Conservation (phyloP, 108 stramenopile genomes). For the Mediolabrus comicus region DNA sequence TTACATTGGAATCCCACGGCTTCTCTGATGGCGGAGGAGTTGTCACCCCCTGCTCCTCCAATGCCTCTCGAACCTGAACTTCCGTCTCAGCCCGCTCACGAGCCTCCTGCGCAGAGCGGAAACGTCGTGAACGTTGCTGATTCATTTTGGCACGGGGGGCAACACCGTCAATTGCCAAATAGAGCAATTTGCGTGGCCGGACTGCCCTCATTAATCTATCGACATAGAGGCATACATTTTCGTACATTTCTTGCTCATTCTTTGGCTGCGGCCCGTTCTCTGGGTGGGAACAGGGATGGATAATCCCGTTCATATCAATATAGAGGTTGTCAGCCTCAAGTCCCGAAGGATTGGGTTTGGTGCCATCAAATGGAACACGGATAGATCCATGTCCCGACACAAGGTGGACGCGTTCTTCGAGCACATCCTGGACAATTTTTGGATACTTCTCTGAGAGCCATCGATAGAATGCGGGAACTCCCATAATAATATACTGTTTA, state of each 20-base stretch:
- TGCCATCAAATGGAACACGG: conserved; percentile 83
- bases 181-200: conserved; percentile 85
- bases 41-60: conserved; percentile 68
- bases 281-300: conserved; percentile 98
- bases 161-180: conserved; percentile 96
- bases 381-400: conserved; percentile 54
- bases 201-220: conserved; percentile 85
- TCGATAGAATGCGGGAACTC: conserved; percentile 99
- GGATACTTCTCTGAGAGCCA: conserved; percentile 99
- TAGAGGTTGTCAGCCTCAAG: conserved; percentile 96
- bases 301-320: conserved; percentile 99
- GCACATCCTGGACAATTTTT: conserved; percentile 88
- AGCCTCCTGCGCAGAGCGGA: conserved; percentile 95
- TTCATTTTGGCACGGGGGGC: conserved; percentile 99
- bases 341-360: conserved; percentile 86
- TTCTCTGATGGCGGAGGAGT: conserved; percentile 72
- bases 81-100: conserved; percentile 85
- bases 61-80: conserved; percentile 73
- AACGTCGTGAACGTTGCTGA: conserved; percentile 94
- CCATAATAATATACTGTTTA: conserved; percentile 77
- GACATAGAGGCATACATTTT: conserved; percentile 90
- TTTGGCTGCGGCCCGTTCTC: conserved; percentile 87
- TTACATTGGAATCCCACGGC: conserved; percentile 97
- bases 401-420: conserved; percentile 90
- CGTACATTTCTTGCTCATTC: conserved; percentile 97